Evolutionary conservation across 176 grass and related monocot genomes (phyloP), one percentile per base, ranked within the genome.

Genomic region (Cocos nucifera): DNA sequence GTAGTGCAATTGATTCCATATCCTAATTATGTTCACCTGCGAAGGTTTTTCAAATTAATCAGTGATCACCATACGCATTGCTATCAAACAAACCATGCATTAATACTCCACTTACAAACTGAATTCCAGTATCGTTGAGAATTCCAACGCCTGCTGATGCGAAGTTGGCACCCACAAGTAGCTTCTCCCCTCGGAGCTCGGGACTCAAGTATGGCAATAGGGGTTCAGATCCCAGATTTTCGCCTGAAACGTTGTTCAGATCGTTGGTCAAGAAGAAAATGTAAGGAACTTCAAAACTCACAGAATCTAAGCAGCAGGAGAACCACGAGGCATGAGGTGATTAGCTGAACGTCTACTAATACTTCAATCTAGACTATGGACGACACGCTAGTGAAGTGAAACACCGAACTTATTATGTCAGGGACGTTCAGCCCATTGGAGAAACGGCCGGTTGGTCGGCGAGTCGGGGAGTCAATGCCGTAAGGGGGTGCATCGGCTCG

Each of bases 111-210:
- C 85, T 69, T 65, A 95, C 92, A 75, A 97, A 97, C 69, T 97
- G 92, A 59, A 85, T 54, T 8, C 92, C 92, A 0, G 92, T 97
- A 69, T 97, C 92, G 52, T 97, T 97, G 1, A 97, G 80, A 80
- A 97, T 85, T 16, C 92, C 92, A 29, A 97, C 79, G 49, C 92
- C 92, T 21, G 92, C 92, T 4, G 92, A 97, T 18, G 92, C 92
- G 56, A 97, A 97, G 81, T 97, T 97, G 6, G 92, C 92, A 25
- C 92, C 92, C 53, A 88, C 55, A 18, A 97, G 87, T 53, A 97
- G 49, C 81, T 83, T 97, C 0, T 85, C 17, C 50, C 92, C 87
- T 49, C 83, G 81, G 9, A 97, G 79, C 21, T 88, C 49, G 0
- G 87, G 92, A 67, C 87, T 97, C 50, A 97, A 73, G 75, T 91